Percentiles rank a stretch among this genome's conserved stretches.
Conservation (phyloP, 495 filamentous ascomycete species). For the Neurospora hispaniola region DNA sequence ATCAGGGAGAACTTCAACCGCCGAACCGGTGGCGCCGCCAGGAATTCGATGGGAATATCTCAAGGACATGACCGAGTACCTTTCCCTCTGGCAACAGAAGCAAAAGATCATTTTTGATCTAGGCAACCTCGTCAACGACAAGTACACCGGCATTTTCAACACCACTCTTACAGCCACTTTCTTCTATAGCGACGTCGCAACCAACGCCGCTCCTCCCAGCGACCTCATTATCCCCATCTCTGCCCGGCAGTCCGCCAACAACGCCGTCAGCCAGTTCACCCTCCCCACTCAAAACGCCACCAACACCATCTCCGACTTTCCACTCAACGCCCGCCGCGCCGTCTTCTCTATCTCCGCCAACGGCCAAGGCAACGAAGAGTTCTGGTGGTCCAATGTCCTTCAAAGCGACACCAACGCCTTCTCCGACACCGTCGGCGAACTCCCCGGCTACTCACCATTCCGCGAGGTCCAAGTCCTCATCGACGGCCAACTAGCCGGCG, state of each 20-base stretch:
- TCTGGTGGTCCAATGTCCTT: constrained; percentile 85
- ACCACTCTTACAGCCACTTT: constrained; percentile 72
- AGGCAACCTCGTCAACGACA: constrained; percentile 62
- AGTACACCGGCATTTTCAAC: constrained; percentile 72
- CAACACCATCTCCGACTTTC: constrained; percentile 43
- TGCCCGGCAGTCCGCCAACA: constrained; percentile 38
- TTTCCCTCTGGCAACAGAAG: constrained; percentile 50
- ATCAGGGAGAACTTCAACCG: constrained; percentile 64
- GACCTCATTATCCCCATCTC: constrained; percentile 70
- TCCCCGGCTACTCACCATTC: constrained; percentile 57
- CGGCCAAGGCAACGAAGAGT: constrained; percentile 72
- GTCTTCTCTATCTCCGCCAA: constrained; percentile 67
- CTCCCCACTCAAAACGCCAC: constrained; percentile 57
- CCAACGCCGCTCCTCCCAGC: constrained; percentile 39
- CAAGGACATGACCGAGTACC: constrained; percentile 75
- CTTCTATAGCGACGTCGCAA: constrained; percentile 39
- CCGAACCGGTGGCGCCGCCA: constrained; percentile 55
- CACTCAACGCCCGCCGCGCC: constrained; percentile 53
- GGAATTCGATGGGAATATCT: constrained; percentile 69
- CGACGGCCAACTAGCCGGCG: constrained; percentile 65
- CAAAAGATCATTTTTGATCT: constrained; percentile 81
- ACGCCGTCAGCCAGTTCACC: constrained; percentile 55
- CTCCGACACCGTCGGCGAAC: constrained; percentile 37
- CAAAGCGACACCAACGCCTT: constrained; percentile 54
- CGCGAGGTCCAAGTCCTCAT: constrained; percentile 75